Conservation (phyloP, 1,139 yeast genomes). For the Pichiaceae sp. region DNA sequence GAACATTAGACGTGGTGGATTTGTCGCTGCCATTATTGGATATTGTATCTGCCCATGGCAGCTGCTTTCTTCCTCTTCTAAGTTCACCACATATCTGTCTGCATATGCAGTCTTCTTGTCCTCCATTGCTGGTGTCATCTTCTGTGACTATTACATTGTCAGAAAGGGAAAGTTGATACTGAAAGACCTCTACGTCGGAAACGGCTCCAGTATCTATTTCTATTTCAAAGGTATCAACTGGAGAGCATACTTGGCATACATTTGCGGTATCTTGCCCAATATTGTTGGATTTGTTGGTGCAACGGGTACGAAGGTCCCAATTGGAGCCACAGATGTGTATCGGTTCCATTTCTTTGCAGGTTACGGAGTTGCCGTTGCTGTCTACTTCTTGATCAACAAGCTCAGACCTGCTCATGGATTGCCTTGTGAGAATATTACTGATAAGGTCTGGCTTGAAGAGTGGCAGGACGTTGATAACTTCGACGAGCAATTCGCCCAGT, state of each 20-base stretch:
- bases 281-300: conserved; percentile 85
- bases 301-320: conserved; percentile 47
- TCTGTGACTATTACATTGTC: conserved; percentile 68
- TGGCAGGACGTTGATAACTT: conserved; percentile 50
- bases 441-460: conserved; percentile 16
- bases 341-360: conserved; percentile 72
- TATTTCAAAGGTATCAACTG: conserved; percentile 64
- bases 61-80: conserved; percentile 61
- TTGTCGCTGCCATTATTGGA: conserved; percentile 71
- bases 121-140: conserved; percentile 77
- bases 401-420: conserved; percentile 48
- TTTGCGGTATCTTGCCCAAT: conserved; percentile 72
- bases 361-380: conserved; percentile 45
- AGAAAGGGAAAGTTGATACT: conserved; percentile 65
- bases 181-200: conserved; percentile 51
- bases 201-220: conserved; percentile 44
- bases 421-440: conserved; percentile 29
- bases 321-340: conserved; percentile 70
- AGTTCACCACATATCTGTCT: conserved; percentile 75
- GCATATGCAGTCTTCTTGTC: conserved; percentile 85
- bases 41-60: conserved; percentile 87
- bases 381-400: conserved; percentile 42
- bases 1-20: conserved; percentile 78
- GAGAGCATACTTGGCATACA: conserved; percentile 69
- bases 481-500: conserved; percentile 28